Evolutionary conservation across 345 rosid species (phyloP).

Genomic region (Boechera stricta): DNA sequence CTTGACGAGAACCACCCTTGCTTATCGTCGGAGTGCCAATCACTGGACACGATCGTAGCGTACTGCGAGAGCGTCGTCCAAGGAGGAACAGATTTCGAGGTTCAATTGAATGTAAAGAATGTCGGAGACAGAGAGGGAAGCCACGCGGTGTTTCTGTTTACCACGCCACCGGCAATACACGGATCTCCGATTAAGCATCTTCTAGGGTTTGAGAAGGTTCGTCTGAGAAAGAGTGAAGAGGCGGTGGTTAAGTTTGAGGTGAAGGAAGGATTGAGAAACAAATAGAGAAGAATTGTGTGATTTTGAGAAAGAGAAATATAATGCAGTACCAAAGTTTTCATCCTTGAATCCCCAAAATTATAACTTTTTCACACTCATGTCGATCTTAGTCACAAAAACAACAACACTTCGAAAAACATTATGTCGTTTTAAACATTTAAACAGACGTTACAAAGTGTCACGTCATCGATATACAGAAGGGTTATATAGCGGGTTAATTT

Average conservation of each 20-base stretch:
- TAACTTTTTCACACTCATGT: too few relatives aligned
- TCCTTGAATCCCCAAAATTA: too few relatives aligned
- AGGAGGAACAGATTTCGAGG: slow-evolving; percentile 44
- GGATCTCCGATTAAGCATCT: slow-evolving; percentile 72
- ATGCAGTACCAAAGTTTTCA: too few relatives aligned
- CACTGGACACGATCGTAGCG: slow-evolving; percentile 54
- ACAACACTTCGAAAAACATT: too few relatives aligned
- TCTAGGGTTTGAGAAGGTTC: slow-evolving; percentile 73
- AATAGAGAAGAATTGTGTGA: too few relatives aligned
- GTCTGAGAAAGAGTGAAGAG: slow-evolving; percentile 44
- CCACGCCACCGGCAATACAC: slow-evolving; percentile 71
- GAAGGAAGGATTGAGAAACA: too few relatives aligned
- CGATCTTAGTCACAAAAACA: too few relatives aligned
- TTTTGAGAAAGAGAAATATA: too few relatives aligned
- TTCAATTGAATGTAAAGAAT: slow-evolving; percentile 63
- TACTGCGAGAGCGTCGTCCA: slow-evolving; percentile 47
- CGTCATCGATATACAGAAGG: too few relatives aligned
- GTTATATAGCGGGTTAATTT: too few relatives aligned
- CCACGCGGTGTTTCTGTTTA: slow-evolving; percentile 79
- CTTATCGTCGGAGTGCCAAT: slow-evolving; percentile 58
- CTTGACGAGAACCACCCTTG: slow-evolving; percentile 62
- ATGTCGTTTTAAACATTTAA: too few relatives aligned
- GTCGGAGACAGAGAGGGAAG: slow-evolving; percentile 55
- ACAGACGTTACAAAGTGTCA: too few relatives aligned
- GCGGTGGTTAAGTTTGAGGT: slow-evolving; percentile 59